A percentile compares a stretch with the other conserved stretches of the same genome.
Evolutionary conservation across 495 filamentous ascomycete species (phyloP).

Genomic region (Neurospora sp.): DNA sequence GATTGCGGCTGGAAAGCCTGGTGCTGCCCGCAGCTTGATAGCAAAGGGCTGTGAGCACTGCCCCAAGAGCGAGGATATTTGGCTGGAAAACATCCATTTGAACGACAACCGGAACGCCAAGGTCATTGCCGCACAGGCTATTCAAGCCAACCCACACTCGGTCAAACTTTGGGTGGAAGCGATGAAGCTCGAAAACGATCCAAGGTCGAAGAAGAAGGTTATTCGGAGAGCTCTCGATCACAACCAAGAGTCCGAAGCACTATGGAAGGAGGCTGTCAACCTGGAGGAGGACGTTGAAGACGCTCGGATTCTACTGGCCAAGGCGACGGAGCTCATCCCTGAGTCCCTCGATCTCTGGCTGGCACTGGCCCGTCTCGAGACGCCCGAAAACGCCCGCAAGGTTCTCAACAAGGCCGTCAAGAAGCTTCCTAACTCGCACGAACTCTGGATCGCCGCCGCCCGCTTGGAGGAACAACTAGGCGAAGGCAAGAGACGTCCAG

Average conservation of each 20-base stretch:
- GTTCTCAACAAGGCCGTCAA: slow-evolving; percentile 93
- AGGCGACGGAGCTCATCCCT: slow-evolving; percentile 89
- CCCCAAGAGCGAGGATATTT: slow-evolving; percentile 88
- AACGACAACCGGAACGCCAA: slow-evolving; percentile 90
- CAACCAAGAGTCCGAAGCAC: slow-evolving; percentile 78
- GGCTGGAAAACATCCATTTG: slow-evolving; percentile 88
- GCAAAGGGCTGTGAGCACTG: slow-evolving; percentile 78
- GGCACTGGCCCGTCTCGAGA: slow-evolving; percentile 80
- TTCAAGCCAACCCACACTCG: slow-evolving; percentile 81
- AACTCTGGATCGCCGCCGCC: slow-evolving; percentile 93
- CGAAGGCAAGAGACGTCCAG: slow-evolving; percentile 57
- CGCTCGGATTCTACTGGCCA: slow-evolving; percentile 76
- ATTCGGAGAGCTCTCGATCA: slow-evolving; percentile 79
- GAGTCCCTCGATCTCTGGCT: slow-evolving; percentile 91
- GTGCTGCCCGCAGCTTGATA: slow-evolving; percentile 75
- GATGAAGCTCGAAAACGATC: slow-evolving; percentile 80
- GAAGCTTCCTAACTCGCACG: slow-evolving; percentile 80
- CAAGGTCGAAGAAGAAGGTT: slow-evolving; percentile 77
- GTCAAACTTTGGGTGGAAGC: slow-evolving; percentile 88
- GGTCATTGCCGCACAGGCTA: slow-evolving; percentile 89
- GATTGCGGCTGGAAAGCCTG: slow-evolving; percentile 81
- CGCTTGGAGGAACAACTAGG: slow-evolving; percentile 88
- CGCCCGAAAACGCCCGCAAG: slow-evolving; percentile 79
- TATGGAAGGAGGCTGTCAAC: slow-evolving; percentile 98
- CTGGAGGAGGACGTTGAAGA: slow-evolving; percentile 82